Evolutionary conservation across 495 filamentous ascomycete species (phyloP).

Genomic region (Trichocladium antarcticum): DNA sequence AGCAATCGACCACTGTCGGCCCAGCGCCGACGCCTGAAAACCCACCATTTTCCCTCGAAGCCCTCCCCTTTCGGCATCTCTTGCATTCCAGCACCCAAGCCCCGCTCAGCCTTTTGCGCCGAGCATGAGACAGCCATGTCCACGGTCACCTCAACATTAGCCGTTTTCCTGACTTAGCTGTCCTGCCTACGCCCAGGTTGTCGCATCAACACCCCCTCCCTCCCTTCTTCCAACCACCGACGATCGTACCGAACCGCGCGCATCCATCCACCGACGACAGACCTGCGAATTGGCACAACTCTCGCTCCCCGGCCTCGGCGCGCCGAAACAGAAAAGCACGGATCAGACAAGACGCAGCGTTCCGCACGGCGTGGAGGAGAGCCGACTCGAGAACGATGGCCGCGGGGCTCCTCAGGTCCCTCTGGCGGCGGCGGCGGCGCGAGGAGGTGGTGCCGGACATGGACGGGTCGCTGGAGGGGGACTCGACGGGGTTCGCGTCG

Average conservation of each 20-base stretch:
- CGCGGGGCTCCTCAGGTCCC: conserved; percentile 13
- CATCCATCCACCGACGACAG: conserved; percentile 5
- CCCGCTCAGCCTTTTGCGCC: conserved; percentile 20
- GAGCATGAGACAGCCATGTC: conserved; percentile 21
- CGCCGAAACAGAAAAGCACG: conserved; percentile 19
- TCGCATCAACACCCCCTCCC: neutral
- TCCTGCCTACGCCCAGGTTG: conserved; percentile 3
- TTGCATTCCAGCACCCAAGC: conserved; percentile 11
- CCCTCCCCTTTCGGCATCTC: conserved; percentile 3
- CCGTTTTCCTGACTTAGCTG: conserved; percentile 12
- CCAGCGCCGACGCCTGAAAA: conserved; percentile 7
- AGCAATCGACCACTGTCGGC: neutral
- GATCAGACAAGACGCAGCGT: conserved; percentile 5
- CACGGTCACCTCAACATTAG: conserved; percentile 18
- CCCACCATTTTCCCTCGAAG: neutral
- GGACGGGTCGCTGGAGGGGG: conserved; percentile 23
- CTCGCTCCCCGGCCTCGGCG: conserved; percentile 15
- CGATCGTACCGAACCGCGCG: neutral
- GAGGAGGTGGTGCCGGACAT: conserved; percentile 19
- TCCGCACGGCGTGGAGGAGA: neutral
- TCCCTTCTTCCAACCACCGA: neutral
- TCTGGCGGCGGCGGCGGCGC: conserved; percentile 23
- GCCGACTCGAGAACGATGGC: conserved; percentile 4
- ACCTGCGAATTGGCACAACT: conserved; percentile 8
- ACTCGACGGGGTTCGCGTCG: conserved; percentile 24